Evolutionary conservation across 1,284 basidiomycete species (phyloP), one percentile per base, ranked within the genome.

Genomic region (Prillingera fragicola): DNA sequence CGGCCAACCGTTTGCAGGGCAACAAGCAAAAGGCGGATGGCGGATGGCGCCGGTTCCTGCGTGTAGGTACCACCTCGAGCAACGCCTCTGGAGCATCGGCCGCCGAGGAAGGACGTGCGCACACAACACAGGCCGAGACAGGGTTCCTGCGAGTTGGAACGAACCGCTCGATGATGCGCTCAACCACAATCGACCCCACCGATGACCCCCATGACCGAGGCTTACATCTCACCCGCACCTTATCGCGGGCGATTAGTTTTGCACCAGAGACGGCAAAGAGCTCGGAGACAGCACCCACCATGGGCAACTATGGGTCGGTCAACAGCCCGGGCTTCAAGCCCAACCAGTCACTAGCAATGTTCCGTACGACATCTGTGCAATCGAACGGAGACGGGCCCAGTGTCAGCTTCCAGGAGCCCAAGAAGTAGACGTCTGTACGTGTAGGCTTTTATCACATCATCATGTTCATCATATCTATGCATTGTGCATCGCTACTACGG

Each of bases 301-400:
- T 38, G 35, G 40, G 37, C 15, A 66, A 66, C 45, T 69, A 67
- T 33, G 69, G 68, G 17, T 54, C 45, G 15, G 50, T 41, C 8
- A 48, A n/a, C n/a, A n/a, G 50, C 8, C 65, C 70, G 7, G 57
- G 58, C 7, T 69, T 69, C 52, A 66, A 56, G 45, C 41, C 38
- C 21, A 67, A 60, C 41, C 67, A 65, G 1, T 48, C 48, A 2
- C 46, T 71, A 32, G 48, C 61, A 14, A 65, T 71, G 63, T 65
- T 50, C 45, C 52, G 69, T 33, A 57, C 62, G 6, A 43, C 57
- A 9, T 62, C 56, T 9, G 45, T 66, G n/a, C 60, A 62, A 29
- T 50, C 47, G 8, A 15, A n/a, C 29, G 29, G 29, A 15, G 29
- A n/a, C n/a, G 14, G 29, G 29, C 29, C 29, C n/a, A 29, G 27